Evolutionary conservation across 257 asterid genomes (phyloP), one percentile per base, ranked within the genome.

Genomic region (Leonotis leonurus): DNA sequence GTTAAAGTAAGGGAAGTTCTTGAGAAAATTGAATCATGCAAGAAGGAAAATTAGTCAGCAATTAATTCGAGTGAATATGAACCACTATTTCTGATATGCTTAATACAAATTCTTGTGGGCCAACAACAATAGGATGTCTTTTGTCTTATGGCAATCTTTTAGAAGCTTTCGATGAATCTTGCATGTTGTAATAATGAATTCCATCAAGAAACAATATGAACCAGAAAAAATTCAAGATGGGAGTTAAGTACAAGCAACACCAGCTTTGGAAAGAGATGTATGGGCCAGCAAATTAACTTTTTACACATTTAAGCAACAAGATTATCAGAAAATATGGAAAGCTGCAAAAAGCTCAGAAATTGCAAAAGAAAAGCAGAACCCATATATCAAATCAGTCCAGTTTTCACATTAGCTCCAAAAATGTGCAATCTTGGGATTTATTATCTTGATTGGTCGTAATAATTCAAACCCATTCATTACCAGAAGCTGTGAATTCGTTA

Each of bases 321-420:
- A 55, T 14, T 3, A 26, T 13, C 2, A 36, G 26, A 36, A 22
- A 60, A 51, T 7, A 43, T 14, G 26, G 8, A 40, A 54, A 20
- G n/a, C n/a, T n/a, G n/a, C n/a, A n/a, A n/a, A n/a, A n/a, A n/a
- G n/a, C n/a, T n/a, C 25, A 6, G 7, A 33, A 70, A 62, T 26
- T 27, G 45, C 33, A 39, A 43, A 18, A 26, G 57, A 46, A 21
- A 36, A 33, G 27, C 25, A 18, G 4, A 30, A 51, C 10, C 22
- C 8, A 54, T 48, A 37, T 3, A 20, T 30, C 8, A 53, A 30
- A 32, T 13, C 51, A 54, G 39, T 12, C 60, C 36, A 10, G 44
- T 53, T 55, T 32, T 62, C 58, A 32, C 66, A 48, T 61, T 73
- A 39, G 67, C 54, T 32, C 44, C 37, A 36, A 39, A 55, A 33